Conservation (phyloP, 2,329 filamentous ascomycete species). For the Elsinoe perseae region DNA sequence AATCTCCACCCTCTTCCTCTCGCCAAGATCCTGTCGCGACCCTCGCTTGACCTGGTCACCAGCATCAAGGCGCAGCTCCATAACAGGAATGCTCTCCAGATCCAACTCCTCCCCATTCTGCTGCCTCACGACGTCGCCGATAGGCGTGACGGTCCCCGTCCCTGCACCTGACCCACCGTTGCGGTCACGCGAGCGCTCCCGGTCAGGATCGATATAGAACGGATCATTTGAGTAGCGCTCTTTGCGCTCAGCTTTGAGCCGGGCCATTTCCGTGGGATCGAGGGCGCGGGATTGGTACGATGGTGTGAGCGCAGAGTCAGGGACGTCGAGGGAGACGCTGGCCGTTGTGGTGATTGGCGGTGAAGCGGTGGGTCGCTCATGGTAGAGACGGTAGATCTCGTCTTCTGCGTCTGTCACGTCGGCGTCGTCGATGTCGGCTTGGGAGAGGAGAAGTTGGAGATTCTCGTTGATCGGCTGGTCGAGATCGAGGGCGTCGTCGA, state of each 20-base stretch:
- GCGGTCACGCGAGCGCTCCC: constrained; percentile 16
- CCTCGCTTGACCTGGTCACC: constrained; percentile 6
- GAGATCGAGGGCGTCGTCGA: constrained; percentile 67
- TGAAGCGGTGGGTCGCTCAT: constrained; percentile 32
- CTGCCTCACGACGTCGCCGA: constrained; percentile 61
- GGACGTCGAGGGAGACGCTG: constrained; percentile 37
- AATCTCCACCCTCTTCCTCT: constrained; percentile 38
- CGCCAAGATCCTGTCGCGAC: not conserved
- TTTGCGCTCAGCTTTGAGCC: constrained; percentile 64
- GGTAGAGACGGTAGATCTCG: constrained; percentile 41
- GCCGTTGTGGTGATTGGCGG: constrained; percentile 29
- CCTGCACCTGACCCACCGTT: not conserved
- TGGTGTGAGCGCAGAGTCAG: constrained; percentile 23
- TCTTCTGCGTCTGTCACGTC: constrained; percentile 33
- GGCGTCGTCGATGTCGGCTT: constrained; percentile 39
- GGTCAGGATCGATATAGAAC: constrained; percentile 67
- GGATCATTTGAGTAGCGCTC: constrained; percentile 88
- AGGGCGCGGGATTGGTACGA: constrained; percentile 40
- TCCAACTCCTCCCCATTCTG: constrained; percentile 74
- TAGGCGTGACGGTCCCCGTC: constrained; percentile 62
- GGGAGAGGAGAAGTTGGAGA: constrained; percentile 57
- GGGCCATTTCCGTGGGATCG: constrained; percentile 65
- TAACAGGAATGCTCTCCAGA: constrained; percentile 90
- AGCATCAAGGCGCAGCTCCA: constrained; percentile 71
- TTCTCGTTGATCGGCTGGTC: constrained; percentile 74